These are phyloP conservation scores for Rhytidiadelphus loreus DNA, from an alignment of 225 moss, liverwort and hornwort genomes.

Conservation along the genomic window DNA sequence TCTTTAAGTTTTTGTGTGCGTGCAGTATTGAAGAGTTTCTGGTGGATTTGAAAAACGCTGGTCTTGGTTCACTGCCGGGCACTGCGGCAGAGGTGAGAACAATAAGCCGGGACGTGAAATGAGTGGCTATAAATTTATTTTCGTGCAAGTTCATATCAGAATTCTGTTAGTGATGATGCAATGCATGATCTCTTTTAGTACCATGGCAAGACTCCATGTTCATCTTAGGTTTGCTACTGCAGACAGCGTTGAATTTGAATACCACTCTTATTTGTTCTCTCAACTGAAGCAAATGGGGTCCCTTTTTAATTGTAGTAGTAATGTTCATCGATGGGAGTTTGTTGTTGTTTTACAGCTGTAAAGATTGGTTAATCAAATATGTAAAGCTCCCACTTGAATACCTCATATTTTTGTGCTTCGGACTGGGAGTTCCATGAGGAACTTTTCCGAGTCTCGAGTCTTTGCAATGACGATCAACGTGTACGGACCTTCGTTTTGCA, in stretches of 20 bases:
- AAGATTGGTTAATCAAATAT: neutral
- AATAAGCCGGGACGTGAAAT: neutral
- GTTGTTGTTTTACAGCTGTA: neutral
- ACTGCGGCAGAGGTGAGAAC: constrained; percentile 83
- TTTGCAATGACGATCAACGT: neutral
- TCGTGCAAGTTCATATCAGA: neutral
- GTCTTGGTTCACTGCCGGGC: constrained; percentile 84
- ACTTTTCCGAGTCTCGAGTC: neutral
- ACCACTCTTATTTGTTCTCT: neutral
- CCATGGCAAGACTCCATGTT: neutral
- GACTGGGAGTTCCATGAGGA: neutral
- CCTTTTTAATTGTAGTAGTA: neutral
- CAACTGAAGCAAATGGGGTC: neutral
- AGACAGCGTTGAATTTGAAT: neutral
- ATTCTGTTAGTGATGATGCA: neutral
- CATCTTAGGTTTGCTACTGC: neutral
- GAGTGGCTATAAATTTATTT: neutral
- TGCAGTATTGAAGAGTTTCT: constrained; percentile 62
- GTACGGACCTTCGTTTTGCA: constrained; percentile 11
- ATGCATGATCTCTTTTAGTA: neutral
- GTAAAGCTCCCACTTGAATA: neutral
- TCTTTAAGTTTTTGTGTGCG: neutral
- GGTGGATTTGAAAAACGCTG: constrained; percentile 61
- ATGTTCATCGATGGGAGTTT: neutral
- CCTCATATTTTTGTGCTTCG: neutral